Evolutionary conservation across 2,329 filamentous ascomycete genomes (phyloP).

Genomic region (Didymella pinodella): DNA sequence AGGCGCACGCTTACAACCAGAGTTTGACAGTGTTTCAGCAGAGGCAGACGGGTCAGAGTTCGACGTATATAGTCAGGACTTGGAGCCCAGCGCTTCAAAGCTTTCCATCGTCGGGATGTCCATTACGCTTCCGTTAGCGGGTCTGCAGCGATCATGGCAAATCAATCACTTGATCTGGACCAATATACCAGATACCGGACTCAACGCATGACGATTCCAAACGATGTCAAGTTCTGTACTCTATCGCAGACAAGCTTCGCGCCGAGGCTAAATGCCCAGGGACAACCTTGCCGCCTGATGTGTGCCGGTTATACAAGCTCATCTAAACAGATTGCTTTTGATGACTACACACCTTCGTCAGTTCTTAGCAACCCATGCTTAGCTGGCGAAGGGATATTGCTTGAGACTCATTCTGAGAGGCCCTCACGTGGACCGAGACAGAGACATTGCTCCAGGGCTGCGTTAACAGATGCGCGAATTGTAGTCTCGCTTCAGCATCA

Average conservation of each 20-base stretch:
- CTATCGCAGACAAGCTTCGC: constrained; percentile 9
- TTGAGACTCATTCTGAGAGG: not conserved
- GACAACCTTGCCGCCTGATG: constrained; percentile 6
- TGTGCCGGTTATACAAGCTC: constrained; percentile 11
- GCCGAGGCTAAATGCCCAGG: constrained; percentile 11
- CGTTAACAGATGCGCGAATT: not conserved
- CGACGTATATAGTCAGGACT: not conserved
- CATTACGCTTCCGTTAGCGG: not conserved
- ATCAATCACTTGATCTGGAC: not conserved
- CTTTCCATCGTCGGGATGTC: not conserved
- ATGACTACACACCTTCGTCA: not conserved
- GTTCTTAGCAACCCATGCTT: not conserved
- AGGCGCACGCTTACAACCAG: not conserved
- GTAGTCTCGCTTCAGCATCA: not conserved
- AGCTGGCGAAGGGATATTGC: not conserved
- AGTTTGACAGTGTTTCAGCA: not conserved
- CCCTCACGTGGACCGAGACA: too few species aligned
- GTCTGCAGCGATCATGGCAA: not conserved
- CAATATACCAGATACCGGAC: not conserved
- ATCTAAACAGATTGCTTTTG: constrained; percentile 15
- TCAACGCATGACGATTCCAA: not conserved
- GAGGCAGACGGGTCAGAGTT: not conserved
- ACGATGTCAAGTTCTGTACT: not conserved
- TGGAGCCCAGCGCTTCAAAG: not conserved
- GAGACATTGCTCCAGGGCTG: not conserved